Evolutionary conservation across 768 basidiomycete genomes (phyloP), one percentile per base, ranked within the genome.

Genomic region (Kwoniella botswanensis): DNA sequence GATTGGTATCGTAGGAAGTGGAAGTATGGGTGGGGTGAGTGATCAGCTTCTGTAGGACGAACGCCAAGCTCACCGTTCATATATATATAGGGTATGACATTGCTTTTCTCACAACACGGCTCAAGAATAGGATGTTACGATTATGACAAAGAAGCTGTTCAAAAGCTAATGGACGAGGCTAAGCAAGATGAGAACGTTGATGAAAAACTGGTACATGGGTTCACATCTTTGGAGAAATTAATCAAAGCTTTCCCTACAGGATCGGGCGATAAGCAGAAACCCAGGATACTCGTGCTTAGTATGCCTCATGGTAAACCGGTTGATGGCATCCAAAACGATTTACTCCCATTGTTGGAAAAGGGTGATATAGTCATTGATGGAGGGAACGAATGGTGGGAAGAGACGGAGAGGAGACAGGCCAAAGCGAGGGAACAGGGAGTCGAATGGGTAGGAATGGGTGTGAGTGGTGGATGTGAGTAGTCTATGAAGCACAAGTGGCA

Each of bases 331-430:
- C 24, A 76, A 57, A 74, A 80, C 1, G 71, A 83, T 56, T 63
- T 84, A 26, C 57, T 78, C 2, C 79, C 78, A 15, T 52, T 78
- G 13, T 55, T 82, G 13, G 69, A 71, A 17, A 67, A 80, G 60
- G 83, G 79, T 1, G 83, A 84, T 72, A 75, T 84, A 29, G 65
- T 84, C 42, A 64, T 84, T 15, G 83, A 84, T 63, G 79, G 82
- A 4, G 83, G 82, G 1, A 84, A 84, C 64, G 82, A 84, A 71
- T 80, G 79, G 78, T 84, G 71, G 64, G 71, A 74, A 55, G 70
- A 75, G 22, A 83, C 83, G 2, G 80, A 83, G 65, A 58, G 79
- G 12, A 65, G 83, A 60, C 82, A 83, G 70, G 65, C 68, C 50
- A 68, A 70, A 24, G 73, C 74, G 22, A 63, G 66, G 22, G 74